phyloP scores from a whole-genome alignment of 78 protist species.

The Pelomyxa schiedti region DNA sequence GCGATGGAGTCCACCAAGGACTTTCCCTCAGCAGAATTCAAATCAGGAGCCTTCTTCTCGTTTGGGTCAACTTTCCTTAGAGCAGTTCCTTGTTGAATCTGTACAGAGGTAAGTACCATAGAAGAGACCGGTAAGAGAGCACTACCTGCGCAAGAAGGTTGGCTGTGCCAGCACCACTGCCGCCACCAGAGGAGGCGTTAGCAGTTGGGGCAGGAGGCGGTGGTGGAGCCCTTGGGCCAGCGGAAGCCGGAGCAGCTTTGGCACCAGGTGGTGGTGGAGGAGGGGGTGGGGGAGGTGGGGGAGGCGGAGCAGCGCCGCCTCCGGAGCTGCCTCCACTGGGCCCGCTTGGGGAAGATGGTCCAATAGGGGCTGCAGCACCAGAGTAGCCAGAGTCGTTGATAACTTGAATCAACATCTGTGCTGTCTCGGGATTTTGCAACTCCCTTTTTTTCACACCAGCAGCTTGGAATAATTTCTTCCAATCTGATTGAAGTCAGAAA shows the following conservation, averaged over 20 bases:
- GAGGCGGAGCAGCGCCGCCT: neutral
- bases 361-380: neutral
- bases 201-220: neutral
- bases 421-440: constrained; percentile 2
- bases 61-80: constrained; percentile 2
- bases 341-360: constrained; percentile 2
- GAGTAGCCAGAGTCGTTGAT: neutral
- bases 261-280: neutral
- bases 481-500: neutral
- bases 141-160: neutral
- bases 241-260: neutral
- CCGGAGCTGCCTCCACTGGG: neutral
- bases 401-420: neutral
- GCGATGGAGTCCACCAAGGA: neutral
- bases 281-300: constrained; percentile 6
- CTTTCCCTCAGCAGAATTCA: neutral
- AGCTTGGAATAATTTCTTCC: constrained; percentile 8
- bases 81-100: constrained; percentile 1
- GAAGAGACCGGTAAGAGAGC: neutral
- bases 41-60: neutral
- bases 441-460: constrained; percentile 5
- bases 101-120: neutral
- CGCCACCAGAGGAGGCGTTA: too few relatives aligned
- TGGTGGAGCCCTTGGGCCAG: neutral
- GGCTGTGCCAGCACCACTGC: neutral